Base-by-base conservation (phyloP, 2,329 filamentous ascomycete species). In the Penicillium italicum region DNA sequence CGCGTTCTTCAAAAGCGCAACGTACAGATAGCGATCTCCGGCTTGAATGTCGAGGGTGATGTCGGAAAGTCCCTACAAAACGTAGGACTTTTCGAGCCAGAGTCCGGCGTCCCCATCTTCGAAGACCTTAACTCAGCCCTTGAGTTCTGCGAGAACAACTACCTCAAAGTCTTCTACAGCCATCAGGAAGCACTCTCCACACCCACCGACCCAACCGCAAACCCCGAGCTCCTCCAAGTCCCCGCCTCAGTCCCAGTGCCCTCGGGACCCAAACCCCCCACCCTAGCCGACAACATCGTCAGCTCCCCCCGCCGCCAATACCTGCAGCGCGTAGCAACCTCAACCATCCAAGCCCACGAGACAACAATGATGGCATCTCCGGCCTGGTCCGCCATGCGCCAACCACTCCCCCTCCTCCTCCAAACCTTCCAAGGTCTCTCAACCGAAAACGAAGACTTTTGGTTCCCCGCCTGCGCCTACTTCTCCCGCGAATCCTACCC, bases 371-470 rank as follows among this genome's bases (percentile, higher is more conserved):
- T 68, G 42, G 77, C 81, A 5, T 77, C 83, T 20, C 80, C 83
- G 1, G 88, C 86, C 67, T 97, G 92, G 89, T 86, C 88, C 66
- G 85, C 86, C 63, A 95, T 97, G 72, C 90, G 89, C 62, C 91
- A 97, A 69, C 94, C 94, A 0, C 83, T 97, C 8, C 89, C 90
- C 1, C 84, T 99, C 44, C 90, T 99, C 73, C 82, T 99, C 24
- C 93, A 97, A 71, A 90, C 94, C n/a, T 97, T 99, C 76, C 88
- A 94, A 69, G 89, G 91, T 42, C 79, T 97, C 12, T 95, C 90
- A 49, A 79, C 85, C 50, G 86, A 89, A 72, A 94, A 93, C 68
- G 91, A 96, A 72, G 92, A 97, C 72, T 97, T 97, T 71, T 99
- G 94, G 94, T 93, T 92, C 73, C 85, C 85, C 1, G 87, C 86